phyloP scores from a whole-genome alignment of 2,329 filamentous ascomycete species.

The Blastomyces gilchristii region DNA sequence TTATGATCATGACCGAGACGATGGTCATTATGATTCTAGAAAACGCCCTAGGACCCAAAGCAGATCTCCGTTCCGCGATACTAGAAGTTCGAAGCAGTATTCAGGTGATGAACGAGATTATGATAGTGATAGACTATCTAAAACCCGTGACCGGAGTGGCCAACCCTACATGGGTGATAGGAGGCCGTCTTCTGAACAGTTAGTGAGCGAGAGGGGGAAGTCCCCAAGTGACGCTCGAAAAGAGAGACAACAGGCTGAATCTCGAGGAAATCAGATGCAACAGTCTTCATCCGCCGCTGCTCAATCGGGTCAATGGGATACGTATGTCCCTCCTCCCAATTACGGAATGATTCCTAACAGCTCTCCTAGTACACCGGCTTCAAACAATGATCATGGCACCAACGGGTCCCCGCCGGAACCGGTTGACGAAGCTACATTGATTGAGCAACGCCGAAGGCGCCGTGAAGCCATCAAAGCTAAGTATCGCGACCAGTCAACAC shows the following conservation, averaged over 20 bases:
- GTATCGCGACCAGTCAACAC: conserved; percentile 53
- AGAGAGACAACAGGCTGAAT: conserved; percentile 58
- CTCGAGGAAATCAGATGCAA: conserved; percentile 50
- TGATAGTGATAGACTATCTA: conserved; percentile 20
- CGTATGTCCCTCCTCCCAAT: conserved; percentile 30
- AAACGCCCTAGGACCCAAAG: conserved; percentile 50
- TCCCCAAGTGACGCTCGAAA: conserved; percentile 49
- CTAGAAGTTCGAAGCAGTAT: conserved; percentile 31
- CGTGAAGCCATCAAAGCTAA: conserved; percentile 79
- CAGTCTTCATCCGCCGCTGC: conserved; percentile 32
- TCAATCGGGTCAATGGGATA: conserved; percentile 26
- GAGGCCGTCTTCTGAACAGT: conserved; percentile 46
- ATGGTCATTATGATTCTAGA: conserved; percentile 36
- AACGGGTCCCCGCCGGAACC: conserved; percentile 43
- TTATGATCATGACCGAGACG: conserved; percentile 44
- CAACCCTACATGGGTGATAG: conserved; percentile 30
- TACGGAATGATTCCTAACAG: conserved; percentile 7
- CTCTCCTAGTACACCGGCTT: conserved; percentile 16
- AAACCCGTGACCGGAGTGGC: conserved; percentile 20
- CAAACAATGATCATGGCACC: conserved; percentile 17
- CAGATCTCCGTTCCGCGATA: conserved; percentile 36
- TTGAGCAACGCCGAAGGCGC: conserved; percentile 73
- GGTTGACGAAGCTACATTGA: conserved; percentile 71
- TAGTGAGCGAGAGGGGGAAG: conserved; percentile 54
- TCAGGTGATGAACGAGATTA: conserved; percentile 27